Base-by-base conservation (phyloP, 768 basidiomycete genomes). In the Pisolithus albus region DNA sequence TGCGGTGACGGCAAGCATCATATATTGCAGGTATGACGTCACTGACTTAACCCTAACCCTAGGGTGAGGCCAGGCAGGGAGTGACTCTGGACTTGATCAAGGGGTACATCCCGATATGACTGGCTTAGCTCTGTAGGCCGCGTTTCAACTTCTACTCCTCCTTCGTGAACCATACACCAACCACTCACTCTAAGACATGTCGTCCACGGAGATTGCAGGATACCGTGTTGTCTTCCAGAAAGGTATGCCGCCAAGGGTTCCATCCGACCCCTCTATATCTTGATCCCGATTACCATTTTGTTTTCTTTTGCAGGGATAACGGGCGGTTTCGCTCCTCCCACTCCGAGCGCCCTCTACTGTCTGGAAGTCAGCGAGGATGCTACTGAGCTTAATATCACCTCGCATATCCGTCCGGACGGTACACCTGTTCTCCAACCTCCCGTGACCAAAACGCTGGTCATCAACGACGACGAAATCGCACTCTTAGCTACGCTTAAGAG, bases 241-340 rank as follows among this genome's bases (percentile, higher is more conserved):
- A 62, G 85, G 85, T 80, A 56, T 15, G 68, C 24, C 24, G 34
- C 11, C 34, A 34, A 5, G 4, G 5, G 5, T 5, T 3, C 13
- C 34, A 4, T 34, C 34, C 34, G 34, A 34, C 13, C 11, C 13
- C 34, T 34, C 34, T 15, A 15, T 5, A 34, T 52, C 19, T 42
- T 38, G 24, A 30, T 16, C 8, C n/a, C 4, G 26, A 10, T 23
- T 15, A 19, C 45, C 26, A 47, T 47, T 15, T 3, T 51, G 46
- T 52, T 32, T 42, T 9, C 30, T n/a, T 36, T 32, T 51, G 7
- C 60, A 90, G 88, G 88, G 53, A 90, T 89, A 62, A 65, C 71
- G 11, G 88, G 88, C 28, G 88, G 88, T 39, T 86, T 91, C 61
- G 80, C 79, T 11, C 83, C 86, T 0, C 82, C 88, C 4, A 82